Conservation (phyloP, 176 grass and related monocot genomes). For the Avena atlantica region DNA sequence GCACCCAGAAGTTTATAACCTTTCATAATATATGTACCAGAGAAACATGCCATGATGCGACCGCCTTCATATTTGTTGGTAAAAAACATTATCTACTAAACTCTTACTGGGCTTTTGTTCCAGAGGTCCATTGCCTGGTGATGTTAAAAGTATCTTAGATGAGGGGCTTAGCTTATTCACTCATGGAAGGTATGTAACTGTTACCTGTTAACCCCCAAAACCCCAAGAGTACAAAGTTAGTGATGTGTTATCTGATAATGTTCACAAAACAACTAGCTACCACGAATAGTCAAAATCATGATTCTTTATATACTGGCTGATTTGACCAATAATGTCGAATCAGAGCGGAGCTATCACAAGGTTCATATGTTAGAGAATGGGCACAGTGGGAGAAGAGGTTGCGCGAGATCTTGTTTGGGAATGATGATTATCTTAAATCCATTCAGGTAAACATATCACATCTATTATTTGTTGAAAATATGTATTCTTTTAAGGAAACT, state of each 20-base stretch:
- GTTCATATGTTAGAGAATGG: constrained; percentile 84
- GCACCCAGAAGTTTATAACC: not conserved
- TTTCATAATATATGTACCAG: not conserved
- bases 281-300: constrained; percentile 1
- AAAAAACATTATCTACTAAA: constrained; percentile 12
- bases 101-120: constrained; percentile 26
- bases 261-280: not conserved
- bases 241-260: constrained; percentile 17
- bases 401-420: constrained; percentile 55
- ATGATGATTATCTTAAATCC: constrained; percentile 74
- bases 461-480: not conserved
- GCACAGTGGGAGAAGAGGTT: constrained; percentile 76
- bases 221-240: not conserved
- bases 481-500: not conserved
- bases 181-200: constrained; percentile 78
- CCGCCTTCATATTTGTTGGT: not conserved
- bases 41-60: not conserved
- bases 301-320: constrained; percentile 28
- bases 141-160: constrained; percentile 74
- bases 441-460: constrained; percentile 73
- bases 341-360: constrained; percentile 80
- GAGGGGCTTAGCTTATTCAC: constrained; percentile 68
- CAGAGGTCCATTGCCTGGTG: constrained; percentile 72
- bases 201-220: not conserved
- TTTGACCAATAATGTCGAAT: constrained; percentile 45